Evolutionary conservation across 2,329 filamentous ascomycete species (phyloP).

Genomic region (Cercospora sp.): DNA sequence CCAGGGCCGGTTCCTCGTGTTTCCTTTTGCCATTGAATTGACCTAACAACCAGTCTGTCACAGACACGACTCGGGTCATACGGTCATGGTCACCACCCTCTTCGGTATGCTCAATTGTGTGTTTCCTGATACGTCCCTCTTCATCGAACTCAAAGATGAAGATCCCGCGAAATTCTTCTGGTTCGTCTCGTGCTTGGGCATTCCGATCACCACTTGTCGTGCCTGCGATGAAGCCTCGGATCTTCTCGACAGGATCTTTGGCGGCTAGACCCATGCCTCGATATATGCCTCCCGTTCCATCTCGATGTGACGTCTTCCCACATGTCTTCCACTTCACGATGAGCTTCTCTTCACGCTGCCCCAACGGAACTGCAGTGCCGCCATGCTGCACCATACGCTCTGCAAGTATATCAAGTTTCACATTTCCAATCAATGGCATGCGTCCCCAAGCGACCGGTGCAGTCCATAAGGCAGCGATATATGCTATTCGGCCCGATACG

Average conservation of each 20-base stretch:
- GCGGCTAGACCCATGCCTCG: slow-evolving; percentile 38
- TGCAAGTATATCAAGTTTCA: slow-evolving; percentile 80
- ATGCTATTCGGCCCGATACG: slow-evolving; percentile 87
- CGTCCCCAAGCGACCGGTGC: slow-evolving; percentile 94
- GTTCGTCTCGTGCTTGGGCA: slow-evolving; percentile 19
- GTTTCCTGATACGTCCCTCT: slow-evolving; percentile 77
- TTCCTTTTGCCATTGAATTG: slow-evolving; percentile 61
- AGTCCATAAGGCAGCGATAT: slow-evolving; percentile 92
- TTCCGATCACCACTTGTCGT: slow-evolving; percentile 45
- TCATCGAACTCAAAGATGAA: slow-evolving; percentile 96
- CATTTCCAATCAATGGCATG: slow-evolving; percentile 85
- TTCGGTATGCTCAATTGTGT: slow-evolving; percentile 92
- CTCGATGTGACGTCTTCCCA: slow-evolving; percentile 51
- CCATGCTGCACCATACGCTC: slow-evolving; percentile 75
- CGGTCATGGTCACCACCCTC: slow-evolving; percentile 80
- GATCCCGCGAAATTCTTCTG: slow-evolving; percentile 79
- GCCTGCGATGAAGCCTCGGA: slow-evolving; percentile 57
- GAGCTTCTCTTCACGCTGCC: slow-evolving; percentile 67
- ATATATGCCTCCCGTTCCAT: slow-evolving; percentile 48
- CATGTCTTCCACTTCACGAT: slow-evolving; percentile 86
- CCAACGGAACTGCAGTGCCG: slow-evolving; percentile 44
- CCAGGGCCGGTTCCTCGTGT: slow-evolving; percentile 47
- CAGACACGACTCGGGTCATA: slow-evolving; percentile 79
- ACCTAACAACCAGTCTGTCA: slow-evolving; percentile 93
- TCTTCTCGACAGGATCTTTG: slow-evolving; percentile 55